Conservation (phyloP, 257 asterid genomes). For the Solanum sparsipilum region DNA sequence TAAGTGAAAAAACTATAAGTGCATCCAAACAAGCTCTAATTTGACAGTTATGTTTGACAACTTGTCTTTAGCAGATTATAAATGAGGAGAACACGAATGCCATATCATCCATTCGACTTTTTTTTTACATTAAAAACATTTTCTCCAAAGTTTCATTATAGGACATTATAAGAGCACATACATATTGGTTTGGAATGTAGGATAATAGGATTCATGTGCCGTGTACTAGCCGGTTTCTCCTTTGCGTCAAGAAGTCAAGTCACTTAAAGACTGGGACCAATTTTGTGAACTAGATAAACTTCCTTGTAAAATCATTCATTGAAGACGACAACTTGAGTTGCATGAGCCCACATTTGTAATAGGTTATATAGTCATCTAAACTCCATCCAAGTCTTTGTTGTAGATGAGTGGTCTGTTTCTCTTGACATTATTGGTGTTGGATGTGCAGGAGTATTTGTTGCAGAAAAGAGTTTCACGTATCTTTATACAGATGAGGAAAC, state of each 20-base stretch:
- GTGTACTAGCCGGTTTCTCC: background rate
- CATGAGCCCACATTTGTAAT: background rate
- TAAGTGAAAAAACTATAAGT: background rate
- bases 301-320: background rate
- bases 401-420: background rate
- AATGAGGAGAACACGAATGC: background rate
- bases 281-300: background rate
- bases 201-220: background rate
- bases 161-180: background rate
- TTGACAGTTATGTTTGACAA: background rate
- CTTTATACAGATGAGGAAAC: slow-evolving; percentile 83
- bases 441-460: slow-evolving; percentile 67
- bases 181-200: background rate
- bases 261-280: background rate
- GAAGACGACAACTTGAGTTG: background rate
- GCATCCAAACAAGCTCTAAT: background rate
- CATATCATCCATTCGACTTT: background rate
- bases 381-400: background rate
- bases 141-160: background rate
- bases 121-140: background rate
- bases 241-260: background rate
- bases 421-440: background rate
- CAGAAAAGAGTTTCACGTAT: slow-evolving; percentile 55
- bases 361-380: background rate
- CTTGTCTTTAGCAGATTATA: background rate